A percentile compares a stretch with the other conserved stretches of the same genome.
Conservation (phyloP, 1,139 yeast species). For the Kurtzmaniella quercitrusa region DNA sequence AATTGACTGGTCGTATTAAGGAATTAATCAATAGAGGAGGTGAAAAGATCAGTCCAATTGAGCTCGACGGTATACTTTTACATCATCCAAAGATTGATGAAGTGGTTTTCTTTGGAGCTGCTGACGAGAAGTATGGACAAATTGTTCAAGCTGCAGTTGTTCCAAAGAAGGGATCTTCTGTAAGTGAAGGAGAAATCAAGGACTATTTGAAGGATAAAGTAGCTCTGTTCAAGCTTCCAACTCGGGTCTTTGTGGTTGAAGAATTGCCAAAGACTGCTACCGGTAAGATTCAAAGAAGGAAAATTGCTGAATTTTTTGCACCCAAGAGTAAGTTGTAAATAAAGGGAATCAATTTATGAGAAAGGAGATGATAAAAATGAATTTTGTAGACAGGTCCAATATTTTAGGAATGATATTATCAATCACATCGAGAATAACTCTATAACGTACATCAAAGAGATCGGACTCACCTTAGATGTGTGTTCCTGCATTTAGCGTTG, state of each 20-base stretch:
- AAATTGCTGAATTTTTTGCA: constrained; percentile 44
- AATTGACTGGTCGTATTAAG: constrained; percentile 62
- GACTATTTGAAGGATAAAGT: constrained; percentile 40
- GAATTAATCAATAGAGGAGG: constrained; percentile 69
- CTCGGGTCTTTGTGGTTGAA: constrained; percentile 52
- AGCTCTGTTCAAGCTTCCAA: constrained; percentile 56
- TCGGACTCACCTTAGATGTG: too few relatives aligned
- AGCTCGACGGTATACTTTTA: constrained; percentile 54
- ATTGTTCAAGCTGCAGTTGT: constrained; percentile 65
- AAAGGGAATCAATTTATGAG: neutral
- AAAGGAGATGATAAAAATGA: neutral
- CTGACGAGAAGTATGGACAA: constrained; percentile 63
- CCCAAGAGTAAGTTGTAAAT: constrained; percentile 25
- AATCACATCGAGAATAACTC: neutral
- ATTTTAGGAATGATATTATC: too few relatives aligned
- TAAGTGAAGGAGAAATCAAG: constrained; percentile 40
- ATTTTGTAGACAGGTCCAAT: neutral
- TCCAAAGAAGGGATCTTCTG: constrained; percentile 32
- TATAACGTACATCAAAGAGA: too few relatives aligned
- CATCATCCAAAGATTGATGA: constrained; percentile 56
- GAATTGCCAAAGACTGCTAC: constrained; percentile 68
- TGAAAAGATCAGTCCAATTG: constrained; percentile 66
- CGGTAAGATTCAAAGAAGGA: constrained; percentile 64
- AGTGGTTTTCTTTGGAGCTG: constrained; percentile 66
- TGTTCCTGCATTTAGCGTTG: too few relatives aligned